Evolutionary conservation across 805 yeast genomes (phyloP), one percentile per base, ranked within the genome.

Genomic region (Sugiyamaella boreocaroliniensis): DNA sequence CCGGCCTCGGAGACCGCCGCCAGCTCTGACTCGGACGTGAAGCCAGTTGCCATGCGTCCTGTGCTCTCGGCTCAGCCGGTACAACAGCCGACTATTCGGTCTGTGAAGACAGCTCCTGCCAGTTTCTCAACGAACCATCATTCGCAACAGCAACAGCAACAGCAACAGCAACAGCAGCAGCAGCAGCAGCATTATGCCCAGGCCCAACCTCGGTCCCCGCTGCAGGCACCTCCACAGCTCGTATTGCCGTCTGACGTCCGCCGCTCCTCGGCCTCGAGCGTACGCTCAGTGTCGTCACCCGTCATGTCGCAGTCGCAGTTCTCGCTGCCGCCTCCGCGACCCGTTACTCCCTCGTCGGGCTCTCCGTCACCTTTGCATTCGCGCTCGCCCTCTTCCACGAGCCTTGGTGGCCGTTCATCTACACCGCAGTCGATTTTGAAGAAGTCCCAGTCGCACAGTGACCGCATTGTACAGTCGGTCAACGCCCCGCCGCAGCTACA

Each of bases 221-320:
- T 22, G 26, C 26, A 22, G 26, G 26, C 43, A 15, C 56, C 53
- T 18, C 53, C 57, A 4, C 52, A 55, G 29, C 43, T 59, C 52
- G 59, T 59, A 1, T 43, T 59, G 40, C 62, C 62, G 2, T 56
- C 60, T 16, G 62, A 59, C 32, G 50, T 50, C 14, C 51, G 63
- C 7, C 47, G 61, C 29, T 52, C 43, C 29, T 55, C 62, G 4
- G 29, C 51, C 15, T 49, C 52, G 29, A 43, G 49, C 37, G 37
- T 32, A 45, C 52, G 45, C 18, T 50, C 55, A 15, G 48, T 48
- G 9, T 51, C 59, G 12, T 45, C 57, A 3, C 52, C 48, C 19
- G 51, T 34, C n/a, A 20, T 45, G 7, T 43, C 57, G 40, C 47
- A 52, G 4, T 51, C 59, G n/a, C 37, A 32, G 37, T 32, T 32